Percentiles rank a stretch among this genome's conserved stretches.
Evolutionary conservation across 2,329 filamentous ascomycete species (phyloP).

Genomic region (Colletotrichum tropicale): DNA sequence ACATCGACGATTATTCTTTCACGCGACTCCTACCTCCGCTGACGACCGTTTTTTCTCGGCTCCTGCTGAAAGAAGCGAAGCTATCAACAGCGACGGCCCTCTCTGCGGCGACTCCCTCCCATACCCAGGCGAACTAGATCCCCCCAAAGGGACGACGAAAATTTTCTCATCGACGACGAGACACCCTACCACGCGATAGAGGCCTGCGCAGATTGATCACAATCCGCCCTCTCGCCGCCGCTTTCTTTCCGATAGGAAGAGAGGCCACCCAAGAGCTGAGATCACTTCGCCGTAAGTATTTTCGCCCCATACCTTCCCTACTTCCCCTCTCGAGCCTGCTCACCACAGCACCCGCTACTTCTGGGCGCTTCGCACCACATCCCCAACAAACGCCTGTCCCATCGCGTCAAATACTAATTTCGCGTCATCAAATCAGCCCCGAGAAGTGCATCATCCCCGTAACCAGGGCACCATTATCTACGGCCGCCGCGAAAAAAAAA

Average conservation of each 20-base stretch:
- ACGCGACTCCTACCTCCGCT: neutral
- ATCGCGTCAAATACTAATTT: constrained; percentile 1
- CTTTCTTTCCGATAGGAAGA: constrained; percentile 13
- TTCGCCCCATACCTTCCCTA: neutral
- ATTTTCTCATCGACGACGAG: constrained; percentile 16
- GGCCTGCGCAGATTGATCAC: constrained; percentile 4
- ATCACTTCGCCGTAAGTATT: constrained; percentile 22
- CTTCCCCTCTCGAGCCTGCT: constrained; percentile 9
- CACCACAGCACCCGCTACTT: neutral
- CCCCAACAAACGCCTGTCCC: neutral
- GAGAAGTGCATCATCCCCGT: constrained; percentile 26
- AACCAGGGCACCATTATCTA: constrained; percentile 19
- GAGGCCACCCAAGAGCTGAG: constrained; percentile 20
- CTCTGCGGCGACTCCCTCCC: constrained; percentile 14
- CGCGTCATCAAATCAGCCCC: neutral
- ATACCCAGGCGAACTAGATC: constrained; percentile 19
- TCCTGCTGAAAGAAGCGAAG: constrained; percentile 15
- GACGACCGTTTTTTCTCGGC: neutral
- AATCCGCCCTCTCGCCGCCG: neutral
- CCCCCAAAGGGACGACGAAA: constrained; percentile 17
- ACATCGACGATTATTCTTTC: constrained; percentile 10
- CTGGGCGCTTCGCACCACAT: neutral
- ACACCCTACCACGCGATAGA: neutral
- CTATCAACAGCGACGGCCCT: constrained; percentile 20
- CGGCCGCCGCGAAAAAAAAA: constrained; percentile 3